phyloP scores from a whole-genome alignment of 371 early-diverging fungal species.

The Phascolomyces articulosus region DNA sequence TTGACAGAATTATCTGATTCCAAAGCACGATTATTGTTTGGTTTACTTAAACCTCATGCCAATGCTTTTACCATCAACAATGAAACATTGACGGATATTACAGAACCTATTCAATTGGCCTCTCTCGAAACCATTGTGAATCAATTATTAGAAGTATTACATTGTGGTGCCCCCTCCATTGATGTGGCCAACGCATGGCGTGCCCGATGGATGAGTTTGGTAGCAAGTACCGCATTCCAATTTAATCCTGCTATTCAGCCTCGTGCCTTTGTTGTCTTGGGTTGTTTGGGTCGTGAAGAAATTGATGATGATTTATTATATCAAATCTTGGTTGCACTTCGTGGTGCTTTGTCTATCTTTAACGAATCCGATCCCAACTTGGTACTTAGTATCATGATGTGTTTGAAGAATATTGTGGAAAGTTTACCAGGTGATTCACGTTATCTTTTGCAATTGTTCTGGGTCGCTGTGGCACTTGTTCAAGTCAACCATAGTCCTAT shows the following conservation, averaged over 20 bases:
- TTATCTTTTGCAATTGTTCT: conserved; percentile 84
- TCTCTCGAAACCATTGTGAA: conserved; percentile 83
- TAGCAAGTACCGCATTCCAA: conserved; percentile 91
- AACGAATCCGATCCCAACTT: conserved; percentile 79
- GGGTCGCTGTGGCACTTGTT: conserved; percentile 86
- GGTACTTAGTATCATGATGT: conserved; percentile 85
- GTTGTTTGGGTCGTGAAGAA: conserved; percentile 85
- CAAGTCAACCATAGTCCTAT: conserved; percentile 84
- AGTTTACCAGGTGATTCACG: conserved; percentile 80
- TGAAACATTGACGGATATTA: conserved; percentile 67
- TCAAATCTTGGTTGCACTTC: conserved; percentile 86
- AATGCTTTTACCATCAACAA: conserved; percentile 70
- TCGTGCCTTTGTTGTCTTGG: conserved; percentile 90
- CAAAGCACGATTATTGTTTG: conserved; percentile 81
- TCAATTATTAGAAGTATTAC: conserved; percentile 79
- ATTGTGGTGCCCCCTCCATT: conserved; percentile 74
- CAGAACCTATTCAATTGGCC: conserved; percentile 71
- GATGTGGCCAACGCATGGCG: conserved; percentile 84
- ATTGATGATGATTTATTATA: conserved; percentile 88
- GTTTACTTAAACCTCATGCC: conserved; percentile 69
- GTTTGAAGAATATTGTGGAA: conserved; percentile 84
- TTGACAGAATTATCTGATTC: conserved; percentile 78
- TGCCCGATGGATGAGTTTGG: conserved; percentile 90
- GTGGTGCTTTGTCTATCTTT: conserved; percentile 83
- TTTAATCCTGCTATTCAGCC: conserved; percentile 94